phyloP scores from a whole-genome alignment of 768 basidiomycete genomes.

The Auricularia heimuer region DNA sequence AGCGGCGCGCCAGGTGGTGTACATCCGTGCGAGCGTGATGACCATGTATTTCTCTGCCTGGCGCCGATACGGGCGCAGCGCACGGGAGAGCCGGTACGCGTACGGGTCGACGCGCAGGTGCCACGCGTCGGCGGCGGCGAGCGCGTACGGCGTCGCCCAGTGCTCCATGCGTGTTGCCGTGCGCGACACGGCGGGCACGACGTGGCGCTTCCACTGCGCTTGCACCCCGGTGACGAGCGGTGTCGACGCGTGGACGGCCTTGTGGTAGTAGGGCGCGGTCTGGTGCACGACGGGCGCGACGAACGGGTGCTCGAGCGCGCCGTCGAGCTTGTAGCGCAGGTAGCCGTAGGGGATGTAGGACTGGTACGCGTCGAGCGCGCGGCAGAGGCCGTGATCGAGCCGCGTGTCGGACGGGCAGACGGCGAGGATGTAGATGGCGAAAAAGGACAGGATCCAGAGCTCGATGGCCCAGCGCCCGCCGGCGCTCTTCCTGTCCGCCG shows the following conservation, averaged over 20 bases:
- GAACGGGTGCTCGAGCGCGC: background rate
- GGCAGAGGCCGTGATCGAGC: background rate
- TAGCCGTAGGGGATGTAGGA: background rate
- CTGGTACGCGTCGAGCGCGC: background rate
- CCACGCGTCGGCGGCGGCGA: background rate
- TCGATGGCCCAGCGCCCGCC: background rate
- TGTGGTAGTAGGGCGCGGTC: background rate
- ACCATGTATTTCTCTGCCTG: background rate
- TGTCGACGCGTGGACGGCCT: background rate
- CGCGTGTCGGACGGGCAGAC: conserved; percentile 2
- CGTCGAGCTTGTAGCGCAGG: background rate
- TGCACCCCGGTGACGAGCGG: background rate
- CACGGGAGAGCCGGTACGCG: background rate
- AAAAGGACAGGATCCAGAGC: background rate
- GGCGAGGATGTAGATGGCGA: background rate
- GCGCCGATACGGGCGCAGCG: background rate
- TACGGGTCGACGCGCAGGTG: background rate
- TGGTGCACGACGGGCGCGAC: background rate
- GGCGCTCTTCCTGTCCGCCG: background rate
- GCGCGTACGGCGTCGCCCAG: background rate
- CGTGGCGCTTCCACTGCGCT: background rate
- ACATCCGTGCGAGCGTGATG: background rate
- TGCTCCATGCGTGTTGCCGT: background rate
- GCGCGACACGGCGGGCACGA: background rate
- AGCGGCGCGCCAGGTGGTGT: background rate